phyloP scores from a whole-genome alignment of 2,329 filamentous ascomycete genomes.

The Sporothrix mexicana region DNA sequence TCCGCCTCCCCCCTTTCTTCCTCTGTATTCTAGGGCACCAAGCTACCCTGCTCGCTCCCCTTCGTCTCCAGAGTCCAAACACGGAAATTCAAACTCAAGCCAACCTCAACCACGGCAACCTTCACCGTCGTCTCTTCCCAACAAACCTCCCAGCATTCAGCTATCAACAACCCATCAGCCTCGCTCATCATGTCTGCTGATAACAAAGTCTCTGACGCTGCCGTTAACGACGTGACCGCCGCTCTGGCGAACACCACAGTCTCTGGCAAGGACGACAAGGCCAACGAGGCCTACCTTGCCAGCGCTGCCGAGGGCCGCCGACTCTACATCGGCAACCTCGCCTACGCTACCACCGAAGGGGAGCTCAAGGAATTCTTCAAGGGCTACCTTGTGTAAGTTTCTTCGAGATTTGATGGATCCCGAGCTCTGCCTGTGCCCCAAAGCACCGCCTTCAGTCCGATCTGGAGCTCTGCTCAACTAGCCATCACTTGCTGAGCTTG shows the following conservation, averaged over 20 bases:
- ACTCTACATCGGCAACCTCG: slow-evolving; percentile 99
- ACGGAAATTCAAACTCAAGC: slow-evolving; percentile 36
- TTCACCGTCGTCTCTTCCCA: slow-evolving; percentile 47
- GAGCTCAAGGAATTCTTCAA: slow-evolving; percentile 99
- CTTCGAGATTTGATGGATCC: neutral
- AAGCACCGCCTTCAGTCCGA: neutral
- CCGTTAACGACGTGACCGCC: slow-evolving; percentile 78
- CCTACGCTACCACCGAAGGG: slow-evolving; percentile 99
- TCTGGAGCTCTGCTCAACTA: neutral
- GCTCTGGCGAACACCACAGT: slow-evolving; percentile 76
- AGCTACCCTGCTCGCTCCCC: slow-evolving; percentile 79
- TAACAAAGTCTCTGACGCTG: slow-evolving; percentile 61
- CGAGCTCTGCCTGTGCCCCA: neutral
- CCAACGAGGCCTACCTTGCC: slow-evolving; percentile 90
- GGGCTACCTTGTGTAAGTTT: slow-evolving; percentile 95
- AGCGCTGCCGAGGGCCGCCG: slow-evolving; percentile 98
- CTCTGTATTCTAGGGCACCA: slow-evolving; percentile 76
- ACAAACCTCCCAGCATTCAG: slow-evolving; percentile 23
- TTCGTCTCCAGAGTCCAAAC: slow-evolving; percentile 75
- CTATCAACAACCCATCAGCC: slow-evolving; percentile 29
- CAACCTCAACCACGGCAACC: slow-evolving; percentile 42
- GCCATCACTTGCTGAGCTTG: neutral
- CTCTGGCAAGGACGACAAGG: slow-evolving; percentile 63
- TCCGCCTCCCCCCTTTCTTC: slow-evolving; percentile 40
- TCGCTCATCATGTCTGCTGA: slow-evolving; percentile 82